Base-by-base conservation (phyloP, 2,329 filamentous ascomycete genomes). In the Aspergillus vadensis region DNA sequence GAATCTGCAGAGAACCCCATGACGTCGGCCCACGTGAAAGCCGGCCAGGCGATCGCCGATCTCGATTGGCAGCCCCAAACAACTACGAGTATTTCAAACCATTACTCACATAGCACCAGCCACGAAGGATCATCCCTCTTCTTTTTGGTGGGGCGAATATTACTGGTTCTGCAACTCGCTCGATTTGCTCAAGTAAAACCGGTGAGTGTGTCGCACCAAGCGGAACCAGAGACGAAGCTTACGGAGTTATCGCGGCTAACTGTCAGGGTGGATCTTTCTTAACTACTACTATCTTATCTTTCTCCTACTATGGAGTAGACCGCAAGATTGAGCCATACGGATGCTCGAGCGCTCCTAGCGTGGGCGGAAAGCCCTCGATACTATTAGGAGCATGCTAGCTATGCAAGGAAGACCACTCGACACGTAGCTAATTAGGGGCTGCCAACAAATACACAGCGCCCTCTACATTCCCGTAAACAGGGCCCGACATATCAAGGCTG, bases 11-110 rank as follows among this genome's bases (percentile, higher is more conserved):
- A 57, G 60, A 58, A 66, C 56, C 68, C 67, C 67, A 75, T 75
- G 73, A 75, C 72, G 73, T 75, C 72, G 71, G 48, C 53, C 69
- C 72, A 75, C 73, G 72, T 75, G 73, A 48, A 32, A 17, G 53
- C 53, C 17, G 39, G 39, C 47, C 36, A n/a, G 38, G 36, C 44
- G 21, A 50, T 50, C 15, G 23, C n/a, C 25, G n/a, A 44, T 30
- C 41, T 44, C 41, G 41, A 44, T 21, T 44, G 41, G 41, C 4
- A 36, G 12, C 12, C 19, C 12, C 19, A 44, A 44, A 19, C 41
- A 5, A 19, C 9, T 43, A 43, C 27, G 7, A 27, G 27, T 27
- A 12, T 32, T 32, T 32, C 12, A 14, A 30, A 36, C 32, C 12
- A 36, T 36, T 36, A 36, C 32, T 36, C 12, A 36, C 10, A 36